Base-by-base conservation (phyloP, 2,329 filamentous ascomycete species). In the Epichloe hybrida region DNA sequence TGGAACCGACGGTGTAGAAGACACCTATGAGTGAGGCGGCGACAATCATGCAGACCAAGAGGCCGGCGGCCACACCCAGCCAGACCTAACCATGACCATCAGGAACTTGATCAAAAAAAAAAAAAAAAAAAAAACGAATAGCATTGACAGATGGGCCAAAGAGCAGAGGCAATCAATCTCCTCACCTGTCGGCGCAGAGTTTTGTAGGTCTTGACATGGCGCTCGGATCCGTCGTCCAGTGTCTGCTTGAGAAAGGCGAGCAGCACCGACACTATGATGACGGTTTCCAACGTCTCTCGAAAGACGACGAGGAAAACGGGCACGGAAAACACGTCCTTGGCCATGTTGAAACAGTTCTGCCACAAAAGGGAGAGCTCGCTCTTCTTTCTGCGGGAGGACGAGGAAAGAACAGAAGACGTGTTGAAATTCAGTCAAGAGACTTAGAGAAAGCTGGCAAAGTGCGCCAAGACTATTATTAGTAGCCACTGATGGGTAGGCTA, bases 271-370 rank as follows among this genome's bases (percentile, higher is more conserved):
- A 94, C 81, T 59, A 95, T 86, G 62, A 95, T 88, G 61, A 79
- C 83, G 1, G 84, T 86, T 72, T 95, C 88, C 46, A 95, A 72
- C 41, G 81, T 81, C 70, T 95, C 89, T 62, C 89, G 82, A 65
- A 95, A 93, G 69, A 87, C 83, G 65, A 95, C 86, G 71, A 95
- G 90, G 72, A 95, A 95, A 50, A 95, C 80, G 56, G 84, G 85
- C 21, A 88, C 80, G 55, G 84, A 78, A 66, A 89, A 89, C 52
- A 89, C 81, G 63, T 84, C 78, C 54, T 76, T 74, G 64, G 83
- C 81, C 70, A 78, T 82, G 56, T 48, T 64, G 51, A 15, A 15
- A 27, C 9, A 12, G 9, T n/a, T 39, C 42, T 44, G n/a, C 35
- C 47, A 21, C 11, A 41, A 5, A 27, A 27, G 12, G 35, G 8